These are phyloP conservation scores for Stentor coeruleus DNA, from an alignment of 73 alveolate genomes.

Conservation along the genomic window DNA sequence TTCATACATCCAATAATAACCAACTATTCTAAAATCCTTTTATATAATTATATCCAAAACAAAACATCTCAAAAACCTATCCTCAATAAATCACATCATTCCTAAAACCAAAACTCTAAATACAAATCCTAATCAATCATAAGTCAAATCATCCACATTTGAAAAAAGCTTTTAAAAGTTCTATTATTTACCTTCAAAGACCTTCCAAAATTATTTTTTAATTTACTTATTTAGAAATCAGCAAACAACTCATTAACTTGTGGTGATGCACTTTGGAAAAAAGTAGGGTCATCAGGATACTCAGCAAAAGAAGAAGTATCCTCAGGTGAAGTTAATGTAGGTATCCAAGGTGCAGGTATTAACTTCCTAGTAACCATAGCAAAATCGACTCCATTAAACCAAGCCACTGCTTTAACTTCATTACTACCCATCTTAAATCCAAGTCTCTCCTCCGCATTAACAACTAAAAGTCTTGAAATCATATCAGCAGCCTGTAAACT, in stretches of 20 bases:
- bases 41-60: too few relatives aligned
- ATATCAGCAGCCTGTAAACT: conserved; percentile 44
- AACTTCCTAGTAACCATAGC: background rate
- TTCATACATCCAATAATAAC: too few relatives aligned
- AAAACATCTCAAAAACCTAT: too few relatives aligned
- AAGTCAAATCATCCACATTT: too few relatives aligned
- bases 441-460: conserved; percentile 72
- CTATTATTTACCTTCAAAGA: too few relatives aligned
- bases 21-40: too few relatives aligned
- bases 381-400: conserved; percentile 18
- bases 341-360: conserved; percentile 22
- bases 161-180: too few relatives aligned
- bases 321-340: background rate
- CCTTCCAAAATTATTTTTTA: too few relatives aligned
- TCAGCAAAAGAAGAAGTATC: conserved; percentile 9
- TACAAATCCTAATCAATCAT: too few relatives aligned
- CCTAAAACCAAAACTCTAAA: too few relatives aligned
- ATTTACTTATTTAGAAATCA: conserved; percentile 22
- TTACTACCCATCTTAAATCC: conserved; percentile 40
- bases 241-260: conserved; percentile 20
- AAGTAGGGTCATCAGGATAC: conserved; percentile 23
- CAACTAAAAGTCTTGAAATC: conserved; percentile 56
- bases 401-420: background rate
- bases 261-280: background rate
- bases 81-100: too few relatives aligned